phyloP scores from a whole-genome alignment of 2,329 filamentous ascomycete genomes.

The Fusarium metavorans region DNA sequence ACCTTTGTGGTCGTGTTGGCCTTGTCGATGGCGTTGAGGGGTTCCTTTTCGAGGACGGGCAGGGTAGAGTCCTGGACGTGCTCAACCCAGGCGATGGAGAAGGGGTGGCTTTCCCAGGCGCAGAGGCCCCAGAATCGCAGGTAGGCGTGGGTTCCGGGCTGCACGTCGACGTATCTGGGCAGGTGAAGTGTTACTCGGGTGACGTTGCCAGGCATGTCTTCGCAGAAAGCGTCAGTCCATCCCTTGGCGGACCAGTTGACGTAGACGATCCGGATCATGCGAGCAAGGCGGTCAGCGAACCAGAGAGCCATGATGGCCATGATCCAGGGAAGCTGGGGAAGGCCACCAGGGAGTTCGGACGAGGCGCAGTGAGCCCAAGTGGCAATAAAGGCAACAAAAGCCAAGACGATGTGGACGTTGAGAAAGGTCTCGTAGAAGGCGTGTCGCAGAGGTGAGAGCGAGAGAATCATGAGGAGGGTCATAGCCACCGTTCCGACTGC shows the following conservation, averaged over 20 bases:
- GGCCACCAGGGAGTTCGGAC: constrained; percentile 71
- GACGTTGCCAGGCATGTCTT: constrained; percentile 77
- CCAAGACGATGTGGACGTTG: constrained; percentile 84
- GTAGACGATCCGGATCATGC: constrained; percentile 73
- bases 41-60: constrained; percentile 57
- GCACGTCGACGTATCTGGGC: constrained; percentile 73
- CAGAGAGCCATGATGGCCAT: constrained; percentile 81
- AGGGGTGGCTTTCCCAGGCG: constrained; percentile 81
- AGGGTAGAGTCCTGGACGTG: constrained; percentile 58
- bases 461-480: constrained; percentile 74
- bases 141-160: constrained; percentile 80
- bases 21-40: constrained; percentile 53
- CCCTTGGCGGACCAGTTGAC: constrained; percentile 72
- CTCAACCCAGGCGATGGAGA: constrained; percentile 82
- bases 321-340: constrained; percentile 81
- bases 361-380: constrained; percentile 84
- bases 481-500: constrained; percentile 72
- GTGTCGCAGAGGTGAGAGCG: constrained; percentile 85
- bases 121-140: constrained; percentile 76
- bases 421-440: constrained; percentile 98
- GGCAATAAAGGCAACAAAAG: constrained; percentile 73
- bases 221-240: constrained; percentile 73
- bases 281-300: constrained; percentile 75
- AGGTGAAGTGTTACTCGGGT: constrained; percentile 78
- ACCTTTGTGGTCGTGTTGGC: constrained; percentile 66